Evolutionary conservation across 2,329 filamentous ascomycete species (phyloP), one percentile per base, ranked within the genome.

Genomic region (Karstenula rhodostoma): DNA sequence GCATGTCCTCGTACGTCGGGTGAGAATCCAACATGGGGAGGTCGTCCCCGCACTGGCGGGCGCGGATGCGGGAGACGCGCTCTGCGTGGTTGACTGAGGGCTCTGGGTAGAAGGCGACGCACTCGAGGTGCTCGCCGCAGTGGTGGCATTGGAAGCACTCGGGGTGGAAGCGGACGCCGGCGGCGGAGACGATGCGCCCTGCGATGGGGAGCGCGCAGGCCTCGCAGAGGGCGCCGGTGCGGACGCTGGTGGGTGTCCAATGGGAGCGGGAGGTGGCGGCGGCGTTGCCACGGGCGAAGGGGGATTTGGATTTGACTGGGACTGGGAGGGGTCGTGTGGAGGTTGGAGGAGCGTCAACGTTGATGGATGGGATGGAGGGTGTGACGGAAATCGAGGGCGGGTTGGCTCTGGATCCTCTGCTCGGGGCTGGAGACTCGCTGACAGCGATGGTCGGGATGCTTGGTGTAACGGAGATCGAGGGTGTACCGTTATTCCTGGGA

Each of bases 21-120:
- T 74, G 71, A 5, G 73, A 63, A 23, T 71, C 67, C 2, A 75
- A 64, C 53, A 69, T 70, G 53, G 85, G 81, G 12, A 91, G 77
- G 0, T 86, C 76, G 29, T 75, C 73, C 19, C 81, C 81, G 4
- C 67, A 64, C 66, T 89, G 85, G 25, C 90, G 87, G 25, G 86
- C 85, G 32, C 80, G 82, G 69, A 94, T 93, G n/a, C 91, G 87
- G 32, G 88, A 86, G 0, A 97, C 81, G 27, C 95, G 89, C 53
- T 90, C 90, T 1, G 80, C 80, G 47, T 92, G 90, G 66, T 88
- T 86, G 44, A 84, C 80, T 9, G 93, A 87, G 0, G 95, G 95
- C 78, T 99, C 95, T 0, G 93, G 93, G 67, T 95, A 97, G 77
- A 99, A 98, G 69, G 96, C 95, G 59, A 99, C 91, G 57, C 93